Conservation (phyloP, 345 rosid species). For the Erucastrum elatum region DNA sequence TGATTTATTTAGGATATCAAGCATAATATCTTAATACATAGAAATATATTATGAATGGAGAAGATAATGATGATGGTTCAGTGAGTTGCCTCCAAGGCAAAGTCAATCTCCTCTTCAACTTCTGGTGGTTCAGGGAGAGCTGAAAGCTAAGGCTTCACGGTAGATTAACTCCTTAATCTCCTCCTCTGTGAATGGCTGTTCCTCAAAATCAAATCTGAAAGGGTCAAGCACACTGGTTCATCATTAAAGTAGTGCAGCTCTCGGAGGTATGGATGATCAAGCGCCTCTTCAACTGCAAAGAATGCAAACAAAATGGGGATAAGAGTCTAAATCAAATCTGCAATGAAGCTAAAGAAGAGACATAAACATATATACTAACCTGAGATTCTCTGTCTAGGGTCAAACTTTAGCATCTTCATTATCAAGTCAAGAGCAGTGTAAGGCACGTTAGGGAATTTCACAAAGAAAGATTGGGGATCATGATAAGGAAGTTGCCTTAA, state of each 20-base stretch:
- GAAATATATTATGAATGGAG: neutral
- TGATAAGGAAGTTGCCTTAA: conserved; percentile 56
- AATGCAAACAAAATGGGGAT: neutral
- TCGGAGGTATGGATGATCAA: conserved; percentile 78
- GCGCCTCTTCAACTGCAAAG: conserved; percentile 71
- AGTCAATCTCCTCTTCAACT: neutral
- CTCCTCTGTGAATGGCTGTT: conserved; percentile 63
- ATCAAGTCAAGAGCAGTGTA: conserved; percentile 76
- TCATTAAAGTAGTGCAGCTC: conserved; percentile 62
- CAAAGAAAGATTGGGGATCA: conserved; percentile 69
- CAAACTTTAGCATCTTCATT: conserved; percentile 87
- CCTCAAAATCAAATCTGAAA: conserved; percentile 75
- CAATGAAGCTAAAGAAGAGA: conserved; percentile 2
- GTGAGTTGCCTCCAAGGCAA: neutral
- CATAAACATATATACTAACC: conserved; percentile 46
- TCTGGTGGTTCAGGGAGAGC: conserved; percentile 61
- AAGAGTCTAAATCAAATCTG: neutral
- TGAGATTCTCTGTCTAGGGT: conserved; percentile 73
- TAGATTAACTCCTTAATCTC: conserved; percentile 85
- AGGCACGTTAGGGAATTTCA: conserved; percentile 67
- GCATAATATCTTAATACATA: neutral
- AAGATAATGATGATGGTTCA: neutral
- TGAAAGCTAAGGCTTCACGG: conserved; percentile 81
- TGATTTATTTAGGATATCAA: neutral
- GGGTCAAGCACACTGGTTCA: conserved; percentile 72